Percentiles rank a stretch among this genome's conserved stretches.
These are phyloP conservation scores for Teratosphaeria destructans DNA, from an alignment of 2,329 filamentous ascomycete genomes.

Conservation along the genomic window DNA sequence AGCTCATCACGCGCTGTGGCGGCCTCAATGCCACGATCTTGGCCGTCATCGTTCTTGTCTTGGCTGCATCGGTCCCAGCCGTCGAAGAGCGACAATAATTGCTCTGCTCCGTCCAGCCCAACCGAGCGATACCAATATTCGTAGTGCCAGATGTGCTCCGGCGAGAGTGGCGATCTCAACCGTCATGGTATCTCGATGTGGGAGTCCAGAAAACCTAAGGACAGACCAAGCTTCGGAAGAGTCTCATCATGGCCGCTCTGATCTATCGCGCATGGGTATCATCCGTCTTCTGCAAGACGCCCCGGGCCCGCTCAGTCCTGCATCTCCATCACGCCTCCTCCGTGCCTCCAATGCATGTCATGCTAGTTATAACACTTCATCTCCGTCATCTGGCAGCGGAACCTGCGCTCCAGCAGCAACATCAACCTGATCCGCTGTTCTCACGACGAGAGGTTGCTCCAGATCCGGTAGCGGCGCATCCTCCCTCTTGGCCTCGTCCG, in stretches of 20 bases:
- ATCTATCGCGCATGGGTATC: not conserved
- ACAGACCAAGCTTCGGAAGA: not conserved
- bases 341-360: not conserved
- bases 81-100: not conserved
- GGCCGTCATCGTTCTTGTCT: not conserved
- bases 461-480: constrained; percentile 1
- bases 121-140: not conserved
- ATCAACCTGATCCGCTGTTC: not conserved
- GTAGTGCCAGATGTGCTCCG: not conserved
- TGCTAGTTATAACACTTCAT: not conserved
- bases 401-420: not conserved
- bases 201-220: not conserved
- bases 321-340: not conserved
- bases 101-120: not conserved
- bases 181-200: not conserved
- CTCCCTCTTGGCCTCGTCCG: constrained; percentile 2
- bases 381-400: not conserved
- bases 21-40: not conserved
- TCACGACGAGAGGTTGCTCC: not conserved
- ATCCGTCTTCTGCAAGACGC: not conserved
- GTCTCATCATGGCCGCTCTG: not conserved
- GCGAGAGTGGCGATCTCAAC: not conserved
- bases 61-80: not conserved
- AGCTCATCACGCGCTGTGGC: not conserved
- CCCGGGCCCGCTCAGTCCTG: not conserved